Percentiles rank a stretch among this genome's conserved stretches.
phyloP scores from a whole-genome alignment of 306 rosid species.

The Lablab purpureus region DNA sequence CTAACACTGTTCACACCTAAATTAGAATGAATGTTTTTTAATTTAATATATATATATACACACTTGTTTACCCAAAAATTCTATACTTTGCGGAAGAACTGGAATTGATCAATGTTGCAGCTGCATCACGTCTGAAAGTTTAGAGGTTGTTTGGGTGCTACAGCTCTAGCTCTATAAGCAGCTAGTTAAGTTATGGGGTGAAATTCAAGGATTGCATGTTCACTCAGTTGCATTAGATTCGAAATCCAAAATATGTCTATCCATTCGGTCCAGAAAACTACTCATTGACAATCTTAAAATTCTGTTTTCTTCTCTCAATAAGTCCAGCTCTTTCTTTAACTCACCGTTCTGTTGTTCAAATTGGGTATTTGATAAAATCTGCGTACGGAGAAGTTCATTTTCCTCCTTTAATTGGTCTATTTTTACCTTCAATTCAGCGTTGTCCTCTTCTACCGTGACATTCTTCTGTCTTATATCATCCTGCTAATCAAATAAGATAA shows the following conservation, averaged over 20 bases:
- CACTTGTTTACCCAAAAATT: slow-evolving; percentile 13
- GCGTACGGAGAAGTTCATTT: slow-evolving; percentile 49
- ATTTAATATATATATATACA: slow-evolving; percentile 15
- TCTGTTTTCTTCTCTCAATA: slow-evolving; percentile 48
- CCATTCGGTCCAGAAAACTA: slow-evolving; percentile 39
- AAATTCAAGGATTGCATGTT: slow-evolving; percentile 38
- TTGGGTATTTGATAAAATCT: slow-evolving; percentile 32
- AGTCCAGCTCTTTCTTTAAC: slow-evolving; percentile 53
- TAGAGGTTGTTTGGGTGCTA: not conserved
- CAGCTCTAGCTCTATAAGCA: not conserved
- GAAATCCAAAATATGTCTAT: slow-evolving; percentile 41
- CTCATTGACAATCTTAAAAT: slow-evolving; percentile 29
- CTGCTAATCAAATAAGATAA: slow-evolving; percentile 41
- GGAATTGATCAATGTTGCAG: not conserved
- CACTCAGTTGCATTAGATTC: slow-evolving; percentile 48
- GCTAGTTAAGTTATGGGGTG: slow-evolving; percentile 8
- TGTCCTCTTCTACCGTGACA: slow-evolving; percentile 50
- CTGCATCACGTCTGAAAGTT: slow-evolving; percentile 27
- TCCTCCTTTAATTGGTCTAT: slow-evolving; percentile 45
- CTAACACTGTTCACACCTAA: slow-evolving; percentile 29
- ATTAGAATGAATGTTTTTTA: slow-evolving; percentile 1
- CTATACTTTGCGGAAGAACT: slow-evolving; percentile 8
- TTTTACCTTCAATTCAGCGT: slow-evolving; percentile 49
- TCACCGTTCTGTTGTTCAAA: slow-evolving; percentile 49
- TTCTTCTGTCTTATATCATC: slow-evolving; percentile 50